Base-by-base conservation (phyloP, 2,329 filamentous ascomycete genomes). In the Cryphonectria carpinicola region DNA sequence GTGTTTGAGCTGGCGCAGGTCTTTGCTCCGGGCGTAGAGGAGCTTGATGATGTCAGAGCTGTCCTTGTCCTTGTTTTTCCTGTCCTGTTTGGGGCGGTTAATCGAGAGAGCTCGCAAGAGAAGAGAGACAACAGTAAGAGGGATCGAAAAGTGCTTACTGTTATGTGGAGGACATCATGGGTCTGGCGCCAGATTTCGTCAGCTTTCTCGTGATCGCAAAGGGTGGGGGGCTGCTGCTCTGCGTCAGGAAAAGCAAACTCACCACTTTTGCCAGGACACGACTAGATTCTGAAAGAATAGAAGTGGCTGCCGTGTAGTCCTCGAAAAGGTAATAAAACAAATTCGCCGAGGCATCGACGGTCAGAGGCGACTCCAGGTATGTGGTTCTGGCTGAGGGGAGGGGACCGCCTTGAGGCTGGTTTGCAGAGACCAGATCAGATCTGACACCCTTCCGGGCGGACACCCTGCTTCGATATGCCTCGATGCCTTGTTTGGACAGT, bases 321-420 rank as follows among this genome's bases (percentile, higher is more conserved):
- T 92, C 89, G 75, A 91, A 91, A 0, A 91, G 80, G 75, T 90
- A 91, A 77, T 90, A 91, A 79, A 91, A 90, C 3, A 91, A 80
- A 28, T 89, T 82, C 28, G 88, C 89, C 0, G 89, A 85, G 1
- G 85, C 85, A 74, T 90, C 88, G 2, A 78, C 73, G 3, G 79
- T 80, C 7, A 78, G 32, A 70, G 8, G 79, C 74, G 78, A 73
- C 19, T 80, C 77, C 2, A 37, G 54, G 13, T 49, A 52, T n/a
- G 65, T 63, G 41, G 60, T 63, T 39, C 64, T 69, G 58, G 62
- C 43, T 37, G 37, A 35, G 4, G 70, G 66, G 14, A 68, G 58
- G 5, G 66, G 19, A 17, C 70, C 64, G n/a, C 65, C 61, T 17
- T 61, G 41, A 8, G 60, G 22, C 19, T n/a, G 17, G 17, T 49